Evolutionary conservation across 257 asterid species (phyloP), one percentile per base, ranked within the genome.

Genomic region (Ilex aquifolium): DNA sequence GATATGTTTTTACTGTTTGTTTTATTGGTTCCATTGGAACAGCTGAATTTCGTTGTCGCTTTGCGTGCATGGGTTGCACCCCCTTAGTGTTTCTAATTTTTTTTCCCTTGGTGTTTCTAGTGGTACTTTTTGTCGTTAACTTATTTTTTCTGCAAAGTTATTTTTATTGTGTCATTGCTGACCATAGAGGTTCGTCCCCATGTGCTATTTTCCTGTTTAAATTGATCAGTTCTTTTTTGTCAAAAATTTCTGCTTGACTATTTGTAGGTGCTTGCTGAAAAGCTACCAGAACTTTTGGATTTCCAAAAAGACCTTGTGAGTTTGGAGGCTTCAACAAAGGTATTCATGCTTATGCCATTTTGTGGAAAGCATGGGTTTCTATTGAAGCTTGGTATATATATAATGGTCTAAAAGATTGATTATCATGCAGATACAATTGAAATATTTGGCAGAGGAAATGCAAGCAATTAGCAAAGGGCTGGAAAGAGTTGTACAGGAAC

Each of bases 391-490:
- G 51, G 46, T 51, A 16, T 15, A 57, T 72, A 65, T 53, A 68
- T 61, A 76, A 49, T 44, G 66, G 42, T 6, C 11, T n/a, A 14
- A 21, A 57, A 50, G 63, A 15, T 62, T 61, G 62, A 46, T 39
- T 66, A 31, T 36, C 61, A 16, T 76, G 76, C 88, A 90, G 97
- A 68, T 85, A 73, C 97, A 90, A 65, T 69, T 85, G 32, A 90
- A 90, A 80, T 82, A 74, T 74, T 78, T 87, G 78, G 93, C 96
- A 7, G 95, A 83, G 83, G 97, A 90, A 85, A 90, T 88, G 97
- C 95, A 82, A 72, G 85, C 95, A 52, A 68, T 88, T 60, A 71
- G 65, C 79, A 90, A 88, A 75, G 96, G 95, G 63, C 76, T 83
- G 40, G 93, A 88, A 75, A 88, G 80, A 68, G 87, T 85, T 46